These are phyloP conservation scores for Drosera spatulata DNA, from an alignment of 179 eudicot species.

Conservation along the genomic window DNA sequence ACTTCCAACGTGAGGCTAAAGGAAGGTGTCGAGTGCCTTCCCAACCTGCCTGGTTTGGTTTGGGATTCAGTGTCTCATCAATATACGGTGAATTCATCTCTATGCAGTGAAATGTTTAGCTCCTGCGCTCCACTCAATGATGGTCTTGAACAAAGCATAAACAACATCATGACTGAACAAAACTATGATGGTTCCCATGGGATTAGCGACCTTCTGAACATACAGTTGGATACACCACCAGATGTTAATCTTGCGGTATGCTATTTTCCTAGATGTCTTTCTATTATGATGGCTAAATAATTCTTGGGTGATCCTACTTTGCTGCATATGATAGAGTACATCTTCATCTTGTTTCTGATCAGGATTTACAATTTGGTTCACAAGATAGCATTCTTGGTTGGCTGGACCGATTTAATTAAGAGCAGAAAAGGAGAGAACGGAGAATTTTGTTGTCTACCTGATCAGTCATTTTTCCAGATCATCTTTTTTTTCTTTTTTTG, in stretches of 20 bases:
- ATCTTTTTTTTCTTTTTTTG: no score
- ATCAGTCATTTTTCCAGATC: no score
- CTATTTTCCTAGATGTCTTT: no score
- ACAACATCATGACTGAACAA: constrained; percentile 5
- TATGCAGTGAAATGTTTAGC: constrained; percentile 39
- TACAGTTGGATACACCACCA: no score
- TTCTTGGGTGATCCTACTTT: no score
- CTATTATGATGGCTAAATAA: no score
- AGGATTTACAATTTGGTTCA: constrained; percentile 57
- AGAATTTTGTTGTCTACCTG: no score
- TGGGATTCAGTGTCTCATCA: constrained; percentile 28
- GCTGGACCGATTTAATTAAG: constrained; percentile 24
- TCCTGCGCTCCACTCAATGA: constrained; percentile 18
- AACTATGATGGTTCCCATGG: no score
- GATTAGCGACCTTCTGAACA: no score
- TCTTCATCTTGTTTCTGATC: constrained; percentile 2
- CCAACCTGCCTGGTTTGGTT: constrained; percentile 31
- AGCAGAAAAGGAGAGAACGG: not conserved
- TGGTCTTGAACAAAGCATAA: constrained; percentile 11
- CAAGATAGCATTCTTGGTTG: constrained; percentile 51
- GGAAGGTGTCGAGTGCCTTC: constrained; percentile 16
- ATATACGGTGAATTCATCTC: constrained; percentile 18
- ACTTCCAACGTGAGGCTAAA: constrained; percentile 12
- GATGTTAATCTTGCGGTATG: no score
- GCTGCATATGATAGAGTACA: no score